Percentiles rank a stretch among this genome's conserved stretches.
These are phyloP conservation scores for Scedosporium boydii DNA, from an alignment of 2,329 filamentous ascomycete genomes.

Conservation along the genomic window DNA sequence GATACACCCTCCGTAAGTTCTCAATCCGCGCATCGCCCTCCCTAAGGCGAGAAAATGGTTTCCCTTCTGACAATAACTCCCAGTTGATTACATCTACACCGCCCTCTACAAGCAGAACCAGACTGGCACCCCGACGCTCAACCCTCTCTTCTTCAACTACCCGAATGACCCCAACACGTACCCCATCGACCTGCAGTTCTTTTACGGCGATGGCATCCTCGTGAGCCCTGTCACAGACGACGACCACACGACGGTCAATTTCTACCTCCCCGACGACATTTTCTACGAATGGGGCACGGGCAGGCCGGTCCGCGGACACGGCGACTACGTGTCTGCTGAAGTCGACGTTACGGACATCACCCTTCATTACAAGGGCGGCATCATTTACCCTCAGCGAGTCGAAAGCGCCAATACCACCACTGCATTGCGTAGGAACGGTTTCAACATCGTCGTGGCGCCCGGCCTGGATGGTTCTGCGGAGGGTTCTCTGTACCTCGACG, in stretches of 20 bases:
- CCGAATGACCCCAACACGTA: slow-evolving; percentile 60
- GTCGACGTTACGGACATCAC: slow-evolving; percentile 42
- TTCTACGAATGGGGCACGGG: slow-evolving; percentile 30
- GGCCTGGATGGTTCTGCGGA: slow-evolving; percentile 50
- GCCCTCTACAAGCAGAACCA: slow-evolving; percentile 50
- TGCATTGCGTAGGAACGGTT: slow-evolving; percentile 51
- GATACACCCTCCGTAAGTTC: slow-evolving; percentile 46
- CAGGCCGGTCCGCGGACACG: slow-evolving; percentile 30
- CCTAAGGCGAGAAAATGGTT: too few species aligned
- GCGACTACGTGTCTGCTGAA: slow-evolving; percentile 23
- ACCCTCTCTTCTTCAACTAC: slow-evolving; percentile 62
- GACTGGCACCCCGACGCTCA: slow-evolving; percentile 52
- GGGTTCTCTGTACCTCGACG: slow-evolving; percentile 64
- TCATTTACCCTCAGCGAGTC: slow-evolving; percentile 49
- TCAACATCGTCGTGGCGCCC: slow-evolving; percentile 59
- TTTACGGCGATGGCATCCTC: slow-evolving; percentile 57
- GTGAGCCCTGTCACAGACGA: slow-evolving; percentile 57
- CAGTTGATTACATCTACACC: slow-evolving; percentile 66
- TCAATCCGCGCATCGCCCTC: neutral
- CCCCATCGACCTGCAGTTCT: slow-evolving; percentile 61
- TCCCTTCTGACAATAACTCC: neutral
- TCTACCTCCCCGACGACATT: slow-evolving; percentile 47
- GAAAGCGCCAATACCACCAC: slow-evolving; percentile 51
- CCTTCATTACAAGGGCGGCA: slow-evolving; percentile 53
- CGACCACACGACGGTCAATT: slow-evolving; percentile 48